These are phyloP conservation scores for Entophlyctis luteolus DNA, from an alignment of 192 early-diverging fungal species.

Conservation along the genomic window DNA sequence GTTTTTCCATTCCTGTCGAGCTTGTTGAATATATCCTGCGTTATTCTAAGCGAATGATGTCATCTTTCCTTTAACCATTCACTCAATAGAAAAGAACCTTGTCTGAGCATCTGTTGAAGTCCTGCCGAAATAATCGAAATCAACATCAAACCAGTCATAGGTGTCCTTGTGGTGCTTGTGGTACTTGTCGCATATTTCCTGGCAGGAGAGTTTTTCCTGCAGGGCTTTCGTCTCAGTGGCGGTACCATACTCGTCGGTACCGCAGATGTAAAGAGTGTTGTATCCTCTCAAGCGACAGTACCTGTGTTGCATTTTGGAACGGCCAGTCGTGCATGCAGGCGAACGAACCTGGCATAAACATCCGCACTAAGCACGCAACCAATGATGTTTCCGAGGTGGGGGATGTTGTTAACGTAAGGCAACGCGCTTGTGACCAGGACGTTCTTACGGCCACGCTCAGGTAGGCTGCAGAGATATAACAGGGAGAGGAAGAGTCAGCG, in stretches of 20 bases:
- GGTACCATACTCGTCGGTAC: constrained; percentile 99
- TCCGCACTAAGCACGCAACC: constrained; percentile 98
- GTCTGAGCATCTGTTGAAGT: constrained; percentile 89
- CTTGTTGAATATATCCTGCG: constrained; percentile 83
- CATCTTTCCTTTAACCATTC: not conserved
- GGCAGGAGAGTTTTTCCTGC: constrained; percentile 83
- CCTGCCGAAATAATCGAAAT: constrained; percentile 94
- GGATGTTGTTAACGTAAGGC: constrained; percentile 98
- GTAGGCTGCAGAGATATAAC: constrained; percentile 37
- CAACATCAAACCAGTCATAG: constrained; percentile 92
- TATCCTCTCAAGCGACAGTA: constrained; percentile 84
- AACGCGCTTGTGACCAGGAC: constrained; percentile 93
- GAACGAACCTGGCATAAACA: constrained; percentile 75
- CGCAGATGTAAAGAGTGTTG: constrained; percentile 91
- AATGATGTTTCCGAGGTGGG: constrained; percentile 98
- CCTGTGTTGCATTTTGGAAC: constrained; percentile 31
- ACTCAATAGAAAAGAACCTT: constrained; percentile 31
- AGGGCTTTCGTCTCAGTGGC: constrained; percentile 98
- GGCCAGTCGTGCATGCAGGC: constrained; percentile 9
- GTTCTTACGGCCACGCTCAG: constrained; percentile 72
- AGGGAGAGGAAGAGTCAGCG: not conserved
- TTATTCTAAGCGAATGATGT: constrained; percentile 46
- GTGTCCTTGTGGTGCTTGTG: constrained; percentile 75
- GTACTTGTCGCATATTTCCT: constrained; percentile 97
- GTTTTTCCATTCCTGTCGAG: constrained; percentile 68